Percentiles rank a stretch among this genome's conserved stretches.
phyloP scores from a whole-genome alignment of 257 asterid species.

The Jaltomata sinuosa region DNA sequence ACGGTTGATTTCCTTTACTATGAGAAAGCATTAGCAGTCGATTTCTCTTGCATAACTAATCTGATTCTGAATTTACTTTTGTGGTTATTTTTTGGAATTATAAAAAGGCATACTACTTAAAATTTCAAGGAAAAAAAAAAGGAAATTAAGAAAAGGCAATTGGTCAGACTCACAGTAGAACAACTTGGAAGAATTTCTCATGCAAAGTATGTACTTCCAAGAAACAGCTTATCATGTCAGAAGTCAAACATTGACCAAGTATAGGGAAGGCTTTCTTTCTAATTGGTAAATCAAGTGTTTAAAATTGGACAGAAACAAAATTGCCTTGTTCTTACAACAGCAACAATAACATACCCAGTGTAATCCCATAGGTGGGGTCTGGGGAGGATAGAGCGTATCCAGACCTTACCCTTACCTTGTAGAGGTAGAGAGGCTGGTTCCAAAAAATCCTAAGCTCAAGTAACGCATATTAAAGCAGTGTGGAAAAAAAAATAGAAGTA shows the following conservation, averaged over 20 bases:
- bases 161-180: not conserved
- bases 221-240: not conserved
- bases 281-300: not conserved
- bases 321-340: not conserved
- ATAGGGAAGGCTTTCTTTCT: not conserved
- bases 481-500: not conserved
- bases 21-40: not conserved
- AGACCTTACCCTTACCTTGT: not conserved
- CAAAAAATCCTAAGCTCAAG: not conserved
- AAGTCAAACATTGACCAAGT: not conserved
- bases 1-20: not conserved
- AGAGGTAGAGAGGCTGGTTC: not conserved
- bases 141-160: not conserved
- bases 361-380: not conserved
- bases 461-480: not conserved
- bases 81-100: not conserved
- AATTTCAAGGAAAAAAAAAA: not conserved
- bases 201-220: not conserved
- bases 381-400: not conserved
- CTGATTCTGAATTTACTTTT: not conserved
- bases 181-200: not conserved
- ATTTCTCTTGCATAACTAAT: not conserved
- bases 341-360: not conserved
- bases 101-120: not conserved
- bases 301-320: not conserved